Conservation (phyloP, 2,329 filamentous ascomycete genomes). For the Nemania sp. region DNA sequence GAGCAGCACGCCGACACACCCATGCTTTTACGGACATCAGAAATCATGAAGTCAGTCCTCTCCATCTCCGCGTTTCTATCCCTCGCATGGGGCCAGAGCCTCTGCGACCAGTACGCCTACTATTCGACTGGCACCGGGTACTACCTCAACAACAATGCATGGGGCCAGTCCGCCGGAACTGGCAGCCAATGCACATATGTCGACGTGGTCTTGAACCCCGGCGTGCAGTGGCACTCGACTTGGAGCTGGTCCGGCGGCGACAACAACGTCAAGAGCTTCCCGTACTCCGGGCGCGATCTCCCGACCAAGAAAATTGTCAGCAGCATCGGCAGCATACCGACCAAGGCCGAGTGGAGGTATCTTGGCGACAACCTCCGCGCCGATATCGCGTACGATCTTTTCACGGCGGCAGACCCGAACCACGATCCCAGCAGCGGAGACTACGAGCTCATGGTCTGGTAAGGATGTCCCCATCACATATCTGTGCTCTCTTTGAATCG, state of each 20-base stretch:
- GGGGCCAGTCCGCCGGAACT: conserved; percentile 11
- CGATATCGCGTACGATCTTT: conserved; percentile 24
- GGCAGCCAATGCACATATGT: conserved; percentile 26
- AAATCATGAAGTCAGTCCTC: conserved; percentile 20
- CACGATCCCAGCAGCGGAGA: conserved; percentile 20
- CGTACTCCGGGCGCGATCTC: conserved; percentile 21
- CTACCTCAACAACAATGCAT: conserved; percentile 27
- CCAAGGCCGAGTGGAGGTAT: conserved; percentile 24
- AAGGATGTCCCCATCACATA: not conserved
- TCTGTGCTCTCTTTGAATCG: not conserved
- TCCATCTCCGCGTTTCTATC: conserved; percentile 14
- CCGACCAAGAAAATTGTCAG: conserved; percentile 22
- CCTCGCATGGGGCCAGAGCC: conserved; percentile 17
- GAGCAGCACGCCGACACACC: no score
- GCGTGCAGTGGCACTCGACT: conserved; percentile 19
- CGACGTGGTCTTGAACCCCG: conserved; percentile 19
- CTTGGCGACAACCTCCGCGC: conserved; percentile 23
- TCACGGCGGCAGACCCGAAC: conserved; percentile 25
- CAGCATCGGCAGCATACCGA: conserved; percentile 24
- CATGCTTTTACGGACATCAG: conserved; percentile 3
- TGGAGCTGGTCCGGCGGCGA: conserved; percentile 26
- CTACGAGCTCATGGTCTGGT: conserved; percentile 28
- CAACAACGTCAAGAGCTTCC: conserved; percentile 25
- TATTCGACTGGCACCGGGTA: conserved; percentile 20
- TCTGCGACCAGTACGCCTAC: conserved; percentile 23